Conservation (phyloP, 441 rosid species). For the Arabidopsis hybrid region DNA sequence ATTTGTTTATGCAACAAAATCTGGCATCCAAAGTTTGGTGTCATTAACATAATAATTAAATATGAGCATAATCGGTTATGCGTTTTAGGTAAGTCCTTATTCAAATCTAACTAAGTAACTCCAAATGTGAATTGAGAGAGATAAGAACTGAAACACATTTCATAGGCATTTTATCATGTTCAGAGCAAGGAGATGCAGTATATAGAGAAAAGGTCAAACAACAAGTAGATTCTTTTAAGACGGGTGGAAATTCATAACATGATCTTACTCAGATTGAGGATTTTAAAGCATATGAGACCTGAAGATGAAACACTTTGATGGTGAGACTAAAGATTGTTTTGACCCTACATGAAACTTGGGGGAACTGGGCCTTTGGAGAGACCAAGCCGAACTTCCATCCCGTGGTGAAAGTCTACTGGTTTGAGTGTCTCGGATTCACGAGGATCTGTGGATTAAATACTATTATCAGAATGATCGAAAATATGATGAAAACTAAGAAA, state of each 20-base stretch:
- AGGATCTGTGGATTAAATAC: slow-evolving; percentile 57
- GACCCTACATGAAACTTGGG: slow-evolving; percentile 61
- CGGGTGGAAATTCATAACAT: not conserved
- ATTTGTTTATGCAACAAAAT: not conserved
- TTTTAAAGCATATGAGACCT: slow-evolving; percentile 6
- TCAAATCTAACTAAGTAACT: too few relatives aligned
- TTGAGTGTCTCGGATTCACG: slow-evolving; percentile 73
- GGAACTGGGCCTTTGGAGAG: slow-evolving; percentile 72
- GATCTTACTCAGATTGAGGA: not conserved
- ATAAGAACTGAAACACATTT: not conserved
- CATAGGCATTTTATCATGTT: not conserved
- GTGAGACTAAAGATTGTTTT: not conserved
- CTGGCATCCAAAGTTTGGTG: not conserved
- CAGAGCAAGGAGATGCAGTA: not conserved
- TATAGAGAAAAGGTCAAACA: not conserved
- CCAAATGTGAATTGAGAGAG: not conserved
- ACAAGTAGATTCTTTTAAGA: not conserved
- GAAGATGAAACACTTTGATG: not conserved
- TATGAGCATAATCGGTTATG: too few relatives aligned
- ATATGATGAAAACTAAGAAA: not conserved
- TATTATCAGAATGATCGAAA: not conserved
- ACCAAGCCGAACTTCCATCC: slow-evolving; percentile 76
- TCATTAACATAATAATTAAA: not conserved
- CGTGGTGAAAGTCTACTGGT: slow-evolving; percentile 78
- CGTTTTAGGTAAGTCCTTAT: too few relatives aligned